These are phyloP conservation scores for Amyloporia xantha DNA, from an alignment of 768 basidiomycete species.

Conservation along the genomic window DNA sequence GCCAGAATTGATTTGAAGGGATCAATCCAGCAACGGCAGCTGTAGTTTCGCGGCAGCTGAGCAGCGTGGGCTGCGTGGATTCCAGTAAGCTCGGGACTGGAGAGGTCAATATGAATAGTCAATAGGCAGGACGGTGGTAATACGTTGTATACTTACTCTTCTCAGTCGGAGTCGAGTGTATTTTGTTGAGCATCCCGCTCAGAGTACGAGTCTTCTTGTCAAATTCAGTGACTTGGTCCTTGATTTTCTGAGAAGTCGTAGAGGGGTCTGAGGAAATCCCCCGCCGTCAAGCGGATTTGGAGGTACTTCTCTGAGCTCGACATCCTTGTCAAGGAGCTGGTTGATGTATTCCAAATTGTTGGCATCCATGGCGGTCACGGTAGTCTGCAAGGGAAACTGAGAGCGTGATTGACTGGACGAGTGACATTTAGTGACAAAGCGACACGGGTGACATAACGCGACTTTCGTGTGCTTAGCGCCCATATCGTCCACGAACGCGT, in stretches of 20 bases:
- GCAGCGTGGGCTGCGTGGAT: constrained; percentile 47
- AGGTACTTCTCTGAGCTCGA: constrained; percentile 58
- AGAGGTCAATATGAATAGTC: not conserved
- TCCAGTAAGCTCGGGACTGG: constrained; percentile 58
- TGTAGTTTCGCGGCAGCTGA: constrained; percentile 45
- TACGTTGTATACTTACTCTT: constrained; percentile 55
- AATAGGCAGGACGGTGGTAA: too few relatives aligned
- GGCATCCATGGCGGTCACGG: constrained; percentile 50
- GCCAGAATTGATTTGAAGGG: constrained; percentile 72
- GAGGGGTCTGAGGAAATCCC: not conserved
- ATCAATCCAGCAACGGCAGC: constrained; percentile 50
- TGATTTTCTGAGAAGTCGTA: constrained; percentile 56
- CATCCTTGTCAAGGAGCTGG: constrained; percentile 53
- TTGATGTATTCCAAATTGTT: constrained; percentile 53
- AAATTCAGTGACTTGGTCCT: constrained; percentile 63
- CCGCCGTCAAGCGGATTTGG: not conserved
- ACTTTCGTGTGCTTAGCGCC: too few relatives aligned
- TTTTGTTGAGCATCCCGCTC: constrained; percentile 70
- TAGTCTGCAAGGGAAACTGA: not conserved
- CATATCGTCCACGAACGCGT: too few relatives aligned
- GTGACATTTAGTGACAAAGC: not conserved
- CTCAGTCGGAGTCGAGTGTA: constrained; percentile 64
- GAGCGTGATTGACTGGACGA: not conserved
- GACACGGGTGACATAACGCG: not conserved
- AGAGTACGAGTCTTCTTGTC: constrained; percentile 71